phyloP scores from a whole-genome alignment of 257 asterid genomes.

The Nicotiana knightiana region DNA sequence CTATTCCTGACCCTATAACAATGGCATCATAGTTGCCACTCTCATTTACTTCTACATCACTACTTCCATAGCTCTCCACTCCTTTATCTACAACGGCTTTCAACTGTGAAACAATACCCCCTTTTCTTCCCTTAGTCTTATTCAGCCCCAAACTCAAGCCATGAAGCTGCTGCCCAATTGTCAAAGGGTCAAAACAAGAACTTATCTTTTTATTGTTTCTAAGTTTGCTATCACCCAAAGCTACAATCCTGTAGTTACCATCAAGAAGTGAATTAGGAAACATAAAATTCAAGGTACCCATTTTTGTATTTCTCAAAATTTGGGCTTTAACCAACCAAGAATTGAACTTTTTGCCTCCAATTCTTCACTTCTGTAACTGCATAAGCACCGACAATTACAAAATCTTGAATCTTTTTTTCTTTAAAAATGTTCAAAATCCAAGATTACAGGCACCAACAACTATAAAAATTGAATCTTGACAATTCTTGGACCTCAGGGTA shows the following conservation, averaged over 20 bases:
- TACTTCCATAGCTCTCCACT: constrained; percentile 23
- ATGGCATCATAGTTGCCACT: constrained; percentile 61
- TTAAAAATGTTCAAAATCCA: constrained; percentile 5
- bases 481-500: neutral
- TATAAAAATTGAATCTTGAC: constrained; percentile 7
- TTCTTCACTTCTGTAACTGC: neutral
- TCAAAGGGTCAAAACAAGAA: constrained; percentile 20
- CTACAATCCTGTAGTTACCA: constrained; percentile 21
- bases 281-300: constrained; percentile 37
- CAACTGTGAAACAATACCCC: constrained; percentile 19
- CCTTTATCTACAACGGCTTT: constrained; percentile 41
- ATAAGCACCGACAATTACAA: constrained; percentile 11
- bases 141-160: constrained; percentile 21
- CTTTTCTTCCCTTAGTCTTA: constrained; percentile 22
- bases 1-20: constrained; percentile 89
- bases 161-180: constrained; percentile 4
- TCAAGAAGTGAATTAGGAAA: constrained; percentile 27
- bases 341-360: constrained; percentile 11
- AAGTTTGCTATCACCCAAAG: constrained; percentile 25
- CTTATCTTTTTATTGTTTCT: constrained; percentile 17
- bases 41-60: constrained; percentile 18
- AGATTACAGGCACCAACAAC: neutral
- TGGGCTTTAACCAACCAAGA: constrained; percentile 8
- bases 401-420: neutral
- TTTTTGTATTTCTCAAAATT: constrained; percentile 13